A percentile compares a stretch with the other conserved stretches of the same genome.
Conservation (phyloP, 1,284 basidiomycete genomes). For the Sanguinoderma infundibulare region DNA sequence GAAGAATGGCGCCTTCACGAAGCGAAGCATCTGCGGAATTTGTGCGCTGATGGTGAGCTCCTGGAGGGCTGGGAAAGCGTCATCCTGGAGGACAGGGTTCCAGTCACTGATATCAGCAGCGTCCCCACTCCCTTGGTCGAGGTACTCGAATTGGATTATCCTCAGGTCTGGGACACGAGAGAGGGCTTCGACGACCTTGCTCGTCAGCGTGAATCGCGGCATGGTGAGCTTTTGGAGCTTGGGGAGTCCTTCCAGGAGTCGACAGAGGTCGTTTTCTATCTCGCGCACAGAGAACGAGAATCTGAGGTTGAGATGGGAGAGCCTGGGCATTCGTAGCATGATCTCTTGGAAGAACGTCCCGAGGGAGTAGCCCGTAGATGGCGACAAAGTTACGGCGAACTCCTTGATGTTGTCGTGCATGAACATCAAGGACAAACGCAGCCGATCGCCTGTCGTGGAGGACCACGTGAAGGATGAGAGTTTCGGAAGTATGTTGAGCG, state of each 20-base stretch:
- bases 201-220: conserved; percentile 55
- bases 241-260: conserved; percentile 45
- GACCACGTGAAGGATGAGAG: conserved; percentile 16
- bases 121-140: conserved; percentile 47
- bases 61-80: conserved; percentile 57
- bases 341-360: conserved; percentile 53
- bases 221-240: conserved; percentile 53
- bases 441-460: conserved; percentile 17
- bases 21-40: conserved; percentile 48
- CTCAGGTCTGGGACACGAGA: conserved; percentile 50
- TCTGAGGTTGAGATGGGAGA: conserved; percentile 49
- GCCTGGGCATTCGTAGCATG: conserved; percentile 52
- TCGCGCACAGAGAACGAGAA: conserved; percentile 40
- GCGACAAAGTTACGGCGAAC: conserved; percentile 36
- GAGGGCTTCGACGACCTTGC: conserved; percentile 47
- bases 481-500: conserved; percentile 52
- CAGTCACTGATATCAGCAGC: conserved; percentile 48
- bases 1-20: conserved; percentile 48
- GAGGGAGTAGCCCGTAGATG: conserved; percentile 27
- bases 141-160: conserved; percentile 54
- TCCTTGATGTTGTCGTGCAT: conserved; percentile 46
- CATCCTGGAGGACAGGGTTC: conserved; percentile 46
- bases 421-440: conserved; percentile 46
- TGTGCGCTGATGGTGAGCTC: conserved; percentile 53
- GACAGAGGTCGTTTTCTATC: conserved; percentile 42